These are phyloP conservation scores for Beauveria medogensis DNA, from an alignment of 2,329 filamentous ascomycete genomes.

Conservation along the genomic window DNA sequence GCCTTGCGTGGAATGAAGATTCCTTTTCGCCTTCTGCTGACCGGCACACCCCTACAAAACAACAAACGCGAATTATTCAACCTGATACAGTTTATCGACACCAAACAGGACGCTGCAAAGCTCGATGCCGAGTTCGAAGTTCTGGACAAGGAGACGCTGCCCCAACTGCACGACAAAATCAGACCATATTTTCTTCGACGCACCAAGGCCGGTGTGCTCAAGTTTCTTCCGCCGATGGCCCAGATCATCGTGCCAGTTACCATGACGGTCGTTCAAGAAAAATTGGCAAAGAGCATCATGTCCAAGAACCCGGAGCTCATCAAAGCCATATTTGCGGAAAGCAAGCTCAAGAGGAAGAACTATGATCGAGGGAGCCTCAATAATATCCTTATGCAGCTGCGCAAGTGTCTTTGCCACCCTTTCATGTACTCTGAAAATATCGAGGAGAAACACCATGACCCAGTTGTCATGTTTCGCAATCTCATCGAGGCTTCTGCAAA, in stretches of 20 bases:
- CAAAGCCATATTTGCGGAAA: slow-evolving; percentile 70
- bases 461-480: slow-evolving; percentile 62
- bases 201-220: slow-evolving; percentile 84
- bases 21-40: slow-evolving; percentile 78
- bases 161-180: slow-evolving; percentile 74
- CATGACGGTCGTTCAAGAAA: slow-evolving; percentile 90
- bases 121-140: slow-evolving; percentile 69
- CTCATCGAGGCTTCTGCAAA: slow-evolving; percentile 89
- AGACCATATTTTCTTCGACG: slow-evolving; percentile 62
- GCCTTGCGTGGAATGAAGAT: slow-evolving; percentile 66
- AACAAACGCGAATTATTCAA: slow-evolving; percentile 94
- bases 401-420: slow-evolving; percentile 91
- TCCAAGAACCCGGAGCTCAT: slow-evolving; percentile 85
- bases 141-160: slow-evolving; percentile 76
- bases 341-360: slow-evolving; percentile 54
- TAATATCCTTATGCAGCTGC: slow-evolving; percentile 91
- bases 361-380: slow-evolving; percentile 70
- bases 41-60: slow-evolving; percentile 89
- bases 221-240: slow-evolving; percentile 84
- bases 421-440: slow-evolving; percentile 89
- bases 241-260: slow-evolving; percentile 95
- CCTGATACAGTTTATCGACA: slow-evolving; percentile 87
- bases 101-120: slow-evolving; percentile 55
- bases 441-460: slow-evolving; percentile 66
- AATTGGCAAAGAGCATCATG: slow-evolving; percentile 87